A percentile compares a stretch with the other conserved stretches of the same genome.
Evolutionary conservation across 306 rosid genomes (phyloP).

Genomic region (Gleditsia sinensis): DNA sequence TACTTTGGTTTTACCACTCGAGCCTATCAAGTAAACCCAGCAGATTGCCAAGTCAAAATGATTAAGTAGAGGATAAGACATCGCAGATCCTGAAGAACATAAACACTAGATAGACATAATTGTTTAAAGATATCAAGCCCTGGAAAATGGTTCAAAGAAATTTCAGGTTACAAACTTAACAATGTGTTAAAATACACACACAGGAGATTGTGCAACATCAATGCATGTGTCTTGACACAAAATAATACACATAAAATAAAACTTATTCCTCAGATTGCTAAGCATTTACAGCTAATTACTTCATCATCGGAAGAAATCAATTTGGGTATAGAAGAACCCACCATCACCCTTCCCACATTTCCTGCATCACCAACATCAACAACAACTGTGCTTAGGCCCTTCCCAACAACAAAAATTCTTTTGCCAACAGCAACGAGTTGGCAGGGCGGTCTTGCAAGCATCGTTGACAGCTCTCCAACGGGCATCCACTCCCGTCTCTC

Average conservation of each 20-base stretch:
- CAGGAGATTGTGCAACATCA: constrained; percentile 6
- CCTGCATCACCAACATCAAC: constrained; percentile 62
- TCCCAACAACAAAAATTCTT: constrained; percentile 70
- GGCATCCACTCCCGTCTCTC: constrained; percentile 69
- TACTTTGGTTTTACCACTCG: no score
- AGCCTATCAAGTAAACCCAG: not conserved
- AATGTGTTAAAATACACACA: constrained; percentile 10
- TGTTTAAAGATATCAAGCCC: not conserved
- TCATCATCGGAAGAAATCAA: constrained; percentile 51
- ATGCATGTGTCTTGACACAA: not conserved
- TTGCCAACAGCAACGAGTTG: constrained; percentile 72
- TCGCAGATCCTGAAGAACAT: not conserved
- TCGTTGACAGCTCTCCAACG: constrained; percentile 69
- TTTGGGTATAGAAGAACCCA: constrained; percentile 71
- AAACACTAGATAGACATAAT: not conserved
- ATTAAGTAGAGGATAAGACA: not conserved
- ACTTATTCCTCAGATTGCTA: constrained; percentile 48
- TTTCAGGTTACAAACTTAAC: not conserved
- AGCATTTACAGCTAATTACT: constrained; percentile 78
- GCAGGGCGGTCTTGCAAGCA: constrained; percentile 86
- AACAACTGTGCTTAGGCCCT: constrained; percentile 81
- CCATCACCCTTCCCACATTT: constrained; percentile 57
- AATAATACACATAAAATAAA: not conserved
- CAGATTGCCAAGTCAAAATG: not conserved
- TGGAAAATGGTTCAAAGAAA: not conserved